Conservation (phyloP, 129 eudicot genomes). For the Tagetes patula region DNA sequence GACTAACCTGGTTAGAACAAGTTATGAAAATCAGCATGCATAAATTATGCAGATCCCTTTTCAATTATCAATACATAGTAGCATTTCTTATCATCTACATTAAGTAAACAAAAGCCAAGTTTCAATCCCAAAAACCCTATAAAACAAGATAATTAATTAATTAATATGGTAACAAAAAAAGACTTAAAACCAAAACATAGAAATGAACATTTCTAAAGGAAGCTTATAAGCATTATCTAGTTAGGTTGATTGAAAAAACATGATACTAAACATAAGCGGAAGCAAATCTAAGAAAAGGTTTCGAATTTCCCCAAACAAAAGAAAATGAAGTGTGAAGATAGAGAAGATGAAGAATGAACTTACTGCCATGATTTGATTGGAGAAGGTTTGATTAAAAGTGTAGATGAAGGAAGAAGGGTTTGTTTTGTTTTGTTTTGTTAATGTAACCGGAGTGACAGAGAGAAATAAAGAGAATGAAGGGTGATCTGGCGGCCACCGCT, state of each 20-base stretch:
- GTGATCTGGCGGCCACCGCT: constrained; percentile 23
- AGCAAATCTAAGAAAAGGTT: background rate
- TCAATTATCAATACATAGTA: no score
- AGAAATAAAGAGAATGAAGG: background rate
- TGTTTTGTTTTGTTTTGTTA: no score
- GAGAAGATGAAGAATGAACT: background rate
- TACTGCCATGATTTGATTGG: no score
- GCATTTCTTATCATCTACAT: no score
- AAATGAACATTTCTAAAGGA: background rate
- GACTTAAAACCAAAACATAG: background rate
- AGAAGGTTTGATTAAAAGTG: background rate
- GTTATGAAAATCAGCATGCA: background rate
- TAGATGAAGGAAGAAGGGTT: no score
- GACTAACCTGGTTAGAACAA: background rate
- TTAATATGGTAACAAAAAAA: no score
- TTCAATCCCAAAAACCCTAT: background rate
- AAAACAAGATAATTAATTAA: no score
- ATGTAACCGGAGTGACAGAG: background rate
- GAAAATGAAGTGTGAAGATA: background rate
- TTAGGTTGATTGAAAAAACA: no score
- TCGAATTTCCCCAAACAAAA: background rate
- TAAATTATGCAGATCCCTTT: background rate
- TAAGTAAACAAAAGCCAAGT: background rate
- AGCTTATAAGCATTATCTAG: constrained; percentile 11
- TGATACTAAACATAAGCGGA: background rate